These are phyloP conservation scores for Symbiodinium natans DNA, from an alignment of 73 alveolate genomes.

Conservation along the genomic window DNA sequence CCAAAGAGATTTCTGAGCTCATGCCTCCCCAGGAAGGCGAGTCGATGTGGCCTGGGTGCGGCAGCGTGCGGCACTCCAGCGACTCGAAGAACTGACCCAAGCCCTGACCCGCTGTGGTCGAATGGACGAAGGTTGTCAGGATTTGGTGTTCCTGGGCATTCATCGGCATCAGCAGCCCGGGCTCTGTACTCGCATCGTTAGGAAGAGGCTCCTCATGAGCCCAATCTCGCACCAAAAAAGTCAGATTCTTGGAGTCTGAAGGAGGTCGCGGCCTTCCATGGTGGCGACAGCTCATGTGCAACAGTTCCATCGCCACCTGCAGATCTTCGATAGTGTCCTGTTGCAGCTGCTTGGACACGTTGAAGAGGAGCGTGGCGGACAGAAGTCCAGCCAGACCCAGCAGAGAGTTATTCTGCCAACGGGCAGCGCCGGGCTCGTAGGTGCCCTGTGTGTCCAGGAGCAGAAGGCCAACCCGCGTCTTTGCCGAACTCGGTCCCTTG, in stretches of 20 bases:
- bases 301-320: not conserved
- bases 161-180: not conserved
- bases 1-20: not conserved
- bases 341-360: not conserved
- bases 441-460: not conserved
- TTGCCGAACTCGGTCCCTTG: not conserved
- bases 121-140: not conserved
- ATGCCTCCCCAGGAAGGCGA: not conserved
- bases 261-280: not conserved
- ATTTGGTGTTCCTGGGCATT: not conserved
- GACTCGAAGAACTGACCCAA: not conserved
- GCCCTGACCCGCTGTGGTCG: not conserved
- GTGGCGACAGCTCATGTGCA: not conserved
- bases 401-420: not conserved
- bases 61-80: not conserved
- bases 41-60: constrained; percentile 23
- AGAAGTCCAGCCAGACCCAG: not conserved
- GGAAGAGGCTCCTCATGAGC: not conserved
- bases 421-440: not conserved
- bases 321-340: not conserved
- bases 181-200: not conserved
- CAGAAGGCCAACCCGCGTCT: not conserved
- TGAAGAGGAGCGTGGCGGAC: not conserved
- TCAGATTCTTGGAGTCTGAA: not conserved
- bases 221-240: not conserved